Evolutionary conservation across 106 monocot genomes (phyloP).

Genomic region (Alisma plantagoaquatica): DNA sequence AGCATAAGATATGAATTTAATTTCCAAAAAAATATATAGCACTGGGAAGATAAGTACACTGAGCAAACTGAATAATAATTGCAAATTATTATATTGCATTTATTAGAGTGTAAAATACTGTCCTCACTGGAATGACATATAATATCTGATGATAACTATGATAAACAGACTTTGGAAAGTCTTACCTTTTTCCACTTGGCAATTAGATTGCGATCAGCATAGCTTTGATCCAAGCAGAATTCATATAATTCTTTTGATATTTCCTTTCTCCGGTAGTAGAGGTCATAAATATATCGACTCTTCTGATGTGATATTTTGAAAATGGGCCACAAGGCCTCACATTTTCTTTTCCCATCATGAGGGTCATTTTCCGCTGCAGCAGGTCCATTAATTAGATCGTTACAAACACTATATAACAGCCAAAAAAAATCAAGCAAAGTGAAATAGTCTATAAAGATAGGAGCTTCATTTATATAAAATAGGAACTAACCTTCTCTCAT

Average conservation of each 20-base stretch:
- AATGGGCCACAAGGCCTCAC: conserved; percentile 82
- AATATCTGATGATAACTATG: too few relatives aligned
- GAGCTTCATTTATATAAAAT: background rate
- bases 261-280: conserved; percentile 82
- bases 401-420: background rate
- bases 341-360: conserved; percentile 94
- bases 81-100: too few relatives aligned
- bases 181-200: conserved; percentile 98
- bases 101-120: background rate
- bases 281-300: conserved; percentile 80
- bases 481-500: conserved; percentile 76
- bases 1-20: too few relatives aligned
- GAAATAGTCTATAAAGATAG: background rate
- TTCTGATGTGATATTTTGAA: conserved; percentile 79
- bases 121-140: too few relatives aligned
- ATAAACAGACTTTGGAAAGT: too few relatives aligned
- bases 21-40: too few relatives aligned
- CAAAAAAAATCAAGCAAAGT: background rate
- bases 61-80: too few relatives aligned
- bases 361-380: conserved; percentile 82
- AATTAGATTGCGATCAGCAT: conserved; percentile 85
- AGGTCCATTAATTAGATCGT: background rate
- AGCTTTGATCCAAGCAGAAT: conserved; percentile 84
- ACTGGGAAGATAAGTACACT: too few relatives aligned
- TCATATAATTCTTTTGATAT: conserved; percentile 82